Conservation (phyloP, 768 basidiomycete genomes). For the Tephrocybe rancida region DNA sequence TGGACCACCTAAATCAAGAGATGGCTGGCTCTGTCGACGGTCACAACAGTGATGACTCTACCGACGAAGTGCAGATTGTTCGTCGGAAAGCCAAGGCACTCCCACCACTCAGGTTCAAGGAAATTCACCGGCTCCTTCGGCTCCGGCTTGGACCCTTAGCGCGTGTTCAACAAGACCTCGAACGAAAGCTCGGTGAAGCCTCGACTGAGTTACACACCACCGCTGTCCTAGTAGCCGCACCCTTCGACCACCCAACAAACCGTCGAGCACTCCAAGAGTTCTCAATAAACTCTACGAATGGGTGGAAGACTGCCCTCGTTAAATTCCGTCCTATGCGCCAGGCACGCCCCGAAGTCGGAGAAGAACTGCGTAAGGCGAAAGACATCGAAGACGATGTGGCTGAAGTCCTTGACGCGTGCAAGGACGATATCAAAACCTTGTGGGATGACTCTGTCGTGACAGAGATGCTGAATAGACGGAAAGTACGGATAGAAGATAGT, state of each 20-base stretch:
- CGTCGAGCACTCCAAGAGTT: constrained; percentile 48
- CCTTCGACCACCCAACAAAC: constrained; percentile 32
- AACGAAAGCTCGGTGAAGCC: constrained; percentile 59
- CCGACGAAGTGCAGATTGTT: constrained; percentile 35
- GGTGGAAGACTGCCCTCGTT: constrained; percentile 67
- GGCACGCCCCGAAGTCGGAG: constrained; percentile 20
- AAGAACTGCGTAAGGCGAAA: constrained; percentile 29
- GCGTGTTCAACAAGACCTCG: constrained; percentile 60
- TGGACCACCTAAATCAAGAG: constrained; percentile 59
- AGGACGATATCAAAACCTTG: constrained; percentile 65
- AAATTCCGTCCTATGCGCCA: constrained; percentile 47
- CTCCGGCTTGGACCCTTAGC: constrained; percentile 60
- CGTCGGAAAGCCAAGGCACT: constrained; percentile 38
- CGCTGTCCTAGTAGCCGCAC: constrained; percentile 38
- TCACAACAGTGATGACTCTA: constrained; percentile 39
- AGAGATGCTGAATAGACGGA: constrained; percentile 58
- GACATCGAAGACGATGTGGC: constrained; percentile 56
- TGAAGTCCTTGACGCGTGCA: constrained; percentile 60
- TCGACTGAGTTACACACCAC: constrained; percentile 52
- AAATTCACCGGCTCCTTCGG: constrained; percentile 62
- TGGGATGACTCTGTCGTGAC: constrained; percentile 70
- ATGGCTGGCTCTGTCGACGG: constrained; percentile 43
- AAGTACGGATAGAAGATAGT: constrained; percentile 63
- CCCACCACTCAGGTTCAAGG: constrained; percentile 53
- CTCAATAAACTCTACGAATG: constrained; percentile 61